These are phyloP conservation scores for Colletotrichum liriopes DNA, from an alignment of 2,329 filamentous ascomycete genomes.

Conservation along the genomic window DNA sequence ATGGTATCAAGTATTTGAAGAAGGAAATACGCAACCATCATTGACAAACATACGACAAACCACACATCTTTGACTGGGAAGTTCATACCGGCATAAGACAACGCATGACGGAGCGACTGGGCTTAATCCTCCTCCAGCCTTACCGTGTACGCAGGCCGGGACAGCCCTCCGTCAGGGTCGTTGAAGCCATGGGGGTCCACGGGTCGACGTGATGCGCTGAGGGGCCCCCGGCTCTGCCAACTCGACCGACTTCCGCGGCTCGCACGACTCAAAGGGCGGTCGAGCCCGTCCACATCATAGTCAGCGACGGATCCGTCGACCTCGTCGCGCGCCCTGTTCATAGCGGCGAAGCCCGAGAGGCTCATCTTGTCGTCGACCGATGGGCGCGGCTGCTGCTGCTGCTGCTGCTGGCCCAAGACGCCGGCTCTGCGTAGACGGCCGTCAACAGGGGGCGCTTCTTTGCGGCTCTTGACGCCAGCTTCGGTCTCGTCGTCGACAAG, in stretches of 20 bases:
- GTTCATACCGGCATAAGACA: no score
- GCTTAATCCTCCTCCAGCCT: conserved; percentile 36
- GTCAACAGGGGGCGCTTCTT: conserved; percentile 48
- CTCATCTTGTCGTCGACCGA: conserved; percentile 44
- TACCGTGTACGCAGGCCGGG: conserved; percentile 20
- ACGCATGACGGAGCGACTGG: not conserved
- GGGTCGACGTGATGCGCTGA: not conserved
- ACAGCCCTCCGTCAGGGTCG: not conserved
- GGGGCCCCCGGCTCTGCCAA: conserved; percentile 18
- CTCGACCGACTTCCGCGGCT: conserved; percentile 32
- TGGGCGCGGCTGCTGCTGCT: conserved; percentile 15
- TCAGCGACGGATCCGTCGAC: conserved; percentile 12
- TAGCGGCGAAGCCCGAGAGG: conserved; percentile 42
- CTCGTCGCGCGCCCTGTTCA: conserved; percentile 35
- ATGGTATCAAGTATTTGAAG: not conserved
- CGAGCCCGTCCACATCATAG: conserved; percentile 12
- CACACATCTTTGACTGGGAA: not conserved
- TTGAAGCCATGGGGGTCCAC: conserved; percentile 10
- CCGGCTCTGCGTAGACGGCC: conserved; percentile 36
- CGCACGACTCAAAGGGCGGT: conserved; percentile 31
- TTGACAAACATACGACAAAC: not conserved
- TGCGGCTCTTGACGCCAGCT: conserved; percentile 23
- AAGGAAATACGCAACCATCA: not conserved
- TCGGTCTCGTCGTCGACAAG: conserved; percentile 76
- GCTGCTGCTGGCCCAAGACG: conserved; percentile 4